Conservation (phyloP, 352 stramenopile genomes). For the Pythium plurisporium region DNA sequence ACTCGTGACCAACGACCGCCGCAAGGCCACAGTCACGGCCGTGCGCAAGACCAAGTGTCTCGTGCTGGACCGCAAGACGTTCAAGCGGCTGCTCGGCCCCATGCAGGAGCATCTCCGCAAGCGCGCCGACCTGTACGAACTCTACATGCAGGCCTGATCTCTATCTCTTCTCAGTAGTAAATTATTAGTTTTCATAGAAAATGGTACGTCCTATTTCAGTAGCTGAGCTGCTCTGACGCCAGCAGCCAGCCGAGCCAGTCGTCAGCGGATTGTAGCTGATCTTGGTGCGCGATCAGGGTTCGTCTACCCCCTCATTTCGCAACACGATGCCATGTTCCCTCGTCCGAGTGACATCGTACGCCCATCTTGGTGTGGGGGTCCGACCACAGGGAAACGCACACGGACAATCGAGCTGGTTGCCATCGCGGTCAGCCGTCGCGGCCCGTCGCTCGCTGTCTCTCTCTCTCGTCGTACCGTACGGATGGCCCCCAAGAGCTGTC, state of each 20-base stretch:
- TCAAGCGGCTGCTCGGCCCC: conserved; percentile 89
- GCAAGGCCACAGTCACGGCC: conserved; percentile 86
- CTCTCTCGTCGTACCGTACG: not conserved
- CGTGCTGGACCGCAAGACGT: conserved; percentile 89
- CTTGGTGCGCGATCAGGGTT: no score
- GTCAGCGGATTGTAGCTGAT: no score
- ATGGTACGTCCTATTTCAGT: no score
- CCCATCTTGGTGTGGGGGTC: no score
- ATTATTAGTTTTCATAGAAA: not conserved
- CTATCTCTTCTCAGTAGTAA: not conserved
- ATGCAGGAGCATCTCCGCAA: conserved; percentile 87
- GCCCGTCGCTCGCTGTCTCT: not conserved
- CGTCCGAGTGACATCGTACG: not conserved
- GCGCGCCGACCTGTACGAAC: conserved; percentile 58
- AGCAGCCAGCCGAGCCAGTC: no score
- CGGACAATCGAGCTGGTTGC: not conserved
- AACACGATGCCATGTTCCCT: no score
- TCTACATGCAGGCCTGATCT: conserved; percentile 43
- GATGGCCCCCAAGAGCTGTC: conserved; percentile 49
- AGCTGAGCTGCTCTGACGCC: no score
- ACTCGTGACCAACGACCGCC: conserved; percentile 91
- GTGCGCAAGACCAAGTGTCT: conserved; percentile 87
- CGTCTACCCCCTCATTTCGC: not conserved
- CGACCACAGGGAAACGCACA: not conserved
- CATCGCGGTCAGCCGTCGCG: not conserved